phyloP scores from a whole-genome alignment of 352 stramenopile species.

The Plasmopara muralis region DNA sequence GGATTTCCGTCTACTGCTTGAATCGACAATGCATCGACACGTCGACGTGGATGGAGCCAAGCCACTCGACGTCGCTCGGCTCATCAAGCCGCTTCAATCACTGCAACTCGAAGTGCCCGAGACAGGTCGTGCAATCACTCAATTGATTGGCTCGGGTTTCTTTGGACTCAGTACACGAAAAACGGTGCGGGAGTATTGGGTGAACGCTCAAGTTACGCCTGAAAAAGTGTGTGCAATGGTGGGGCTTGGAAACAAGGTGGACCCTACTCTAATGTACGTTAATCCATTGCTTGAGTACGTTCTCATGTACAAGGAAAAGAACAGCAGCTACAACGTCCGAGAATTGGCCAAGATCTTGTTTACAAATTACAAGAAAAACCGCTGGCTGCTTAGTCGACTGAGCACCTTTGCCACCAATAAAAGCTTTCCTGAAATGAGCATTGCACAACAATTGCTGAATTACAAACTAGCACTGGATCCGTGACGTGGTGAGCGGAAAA shows the following conservation, averaged over 20 bases:
- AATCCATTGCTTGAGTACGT: background rate
- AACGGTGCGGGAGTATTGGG: background rate
- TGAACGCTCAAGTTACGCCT: background rate
- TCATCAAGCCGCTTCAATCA: background rate
- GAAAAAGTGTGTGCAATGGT: background rate
- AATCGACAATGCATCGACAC: background rate
- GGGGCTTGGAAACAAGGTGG: background rate
- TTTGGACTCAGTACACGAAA: background rate
- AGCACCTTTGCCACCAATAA: background rate
- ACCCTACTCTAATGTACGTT: background rate
- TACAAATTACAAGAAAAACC: too few species aligned
- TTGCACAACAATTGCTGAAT: background rate
- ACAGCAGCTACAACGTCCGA: too few species aligned
- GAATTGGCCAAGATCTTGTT: too few species aligned
- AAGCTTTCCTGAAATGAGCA: background rate
- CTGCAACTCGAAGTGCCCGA: background rate
- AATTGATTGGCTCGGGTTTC: background rate
- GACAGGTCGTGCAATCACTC: too few species aligned
- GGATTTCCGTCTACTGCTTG: background rate
- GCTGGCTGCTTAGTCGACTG: background rate
- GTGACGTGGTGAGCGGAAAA: background rate
- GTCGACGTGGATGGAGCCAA: background rate
- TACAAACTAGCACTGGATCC: background rate
- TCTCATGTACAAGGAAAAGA: background rate
- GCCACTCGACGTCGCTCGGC: background rate